Evolutionary conservation across 106 monocot species (phyloP), one percentile per base, ranked within the genome.

Genomic region (Dioscorea dumetorum): DNA sequence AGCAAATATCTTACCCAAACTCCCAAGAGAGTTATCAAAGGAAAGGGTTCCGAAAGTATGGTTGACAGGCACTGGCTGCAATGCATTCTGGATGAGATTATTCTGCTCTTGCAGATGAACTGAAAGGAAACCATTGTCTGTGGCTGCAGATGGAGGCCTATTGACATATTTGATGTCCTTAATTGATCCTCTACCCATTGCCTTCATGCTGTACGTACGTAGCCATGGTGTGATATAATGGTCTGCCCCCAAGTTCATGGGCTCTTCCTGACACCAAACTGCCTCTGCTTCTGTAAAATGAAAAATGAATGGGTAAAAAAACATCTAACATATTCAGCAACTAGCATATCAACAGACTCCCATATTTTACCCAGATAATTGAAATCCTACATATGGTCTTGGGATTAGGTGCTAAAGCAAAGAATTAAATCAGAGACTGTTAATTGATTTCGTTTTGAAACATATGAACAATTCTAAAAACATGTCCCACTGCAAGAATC

Each of bases 191-290:
- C 90, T 73, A 33, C 72, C 66, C 0, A 87, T 63, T 23, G 77
- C 59, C 56, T 41, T 84, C 87, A 90, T 60, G 85, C 82, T 2
- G 85, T 87, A 19, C 4, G 85, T 87, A 19, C 22, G 50, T 2
- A 90, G 63, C 16, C 94, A 82, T 66, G 94, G 94, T 49, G 54
- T 31, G n/a, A 94, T 79, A 58, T 95, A 95, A 70, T 41, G 68
- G 72, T 88, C 91, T 53, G 87, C 87, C 10, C 94, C 94, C 87
- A 94, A 90, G 74, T 94, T 94, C 94, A 94, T 90, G 19, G 94
- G 88, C 56, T 94, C 94, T 80, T 94, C 94, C 72, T 94, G 94
- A 58, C 87, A 91, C 90, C 90, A 94, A 0, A 94, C 90, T 56
- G 90, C 79, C 81, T 90, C 94, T 13, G 94, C 90, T 57, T 88